Base-by-base conservation (phyloP, 495 filamentous ascomycete species). In the Sordaria brevicollis region DNA sequence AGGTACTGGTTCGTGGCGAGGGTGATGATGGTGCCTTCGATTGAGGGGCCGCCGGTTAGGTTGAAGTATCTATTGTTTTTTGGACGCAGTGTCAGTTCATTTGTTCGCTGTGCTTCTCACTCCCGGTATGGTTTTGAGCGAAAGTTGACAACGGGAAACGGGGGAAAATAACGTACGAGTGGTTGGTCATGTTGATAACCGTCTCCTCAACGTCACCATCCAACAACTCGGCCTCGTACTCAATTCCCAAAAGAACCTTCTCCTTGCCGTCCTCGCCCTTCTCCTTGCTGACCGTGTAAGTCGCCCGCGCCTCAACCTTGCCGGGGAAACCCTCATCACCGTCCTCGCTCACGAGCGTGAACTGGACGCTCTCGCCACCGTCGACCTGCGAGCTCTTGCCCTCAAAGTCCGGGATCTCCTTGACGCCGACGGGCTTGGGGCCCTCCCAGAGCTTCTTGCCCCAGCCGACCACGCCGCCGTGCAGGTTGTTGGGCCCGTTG, bases 301-400 rank as follows among this genome's bases (percentile, higher is more conserved):
- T 88, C 5, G 97, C 90, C 70, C 83, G 88, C 62, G 88, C 85
- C 74, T 93, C 86, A 4, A 98, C 90, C 4, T 89, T 90, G 0
- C 94, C 94, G 0, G 94, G 94, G 76, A 90, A 98, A 0, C 90
- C 91, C 75, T 96, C 90, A 69, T 97, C 94, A 3, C 89, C 89
- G 77, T 97, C 89, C 39, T 80, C 77, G 75, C 90, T 94, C 41
- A 81, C 79, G 35, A 94, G 89, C 37, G 84, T 89, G 82, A 93
- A 98, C 69, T 91, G 83, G 66, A 91, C 81, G n/a, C 88, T 89
- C 76, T 94, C 89, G 66, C 87, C 91, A 10, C 91, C 93, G 62
- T 91, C 79, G 4, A 89, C 80, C 67, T 86, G 80, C 62, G 91
- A 79, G 4, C 89, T 80, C 67, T 86, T 80, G n/a, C 78, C 80